A percentile compares a stretch with the other conserved stretches of the same genome.
Conservation (phyloP, 1,284 basidiomycete genomes). For the Mycena citricolor region DNA sequence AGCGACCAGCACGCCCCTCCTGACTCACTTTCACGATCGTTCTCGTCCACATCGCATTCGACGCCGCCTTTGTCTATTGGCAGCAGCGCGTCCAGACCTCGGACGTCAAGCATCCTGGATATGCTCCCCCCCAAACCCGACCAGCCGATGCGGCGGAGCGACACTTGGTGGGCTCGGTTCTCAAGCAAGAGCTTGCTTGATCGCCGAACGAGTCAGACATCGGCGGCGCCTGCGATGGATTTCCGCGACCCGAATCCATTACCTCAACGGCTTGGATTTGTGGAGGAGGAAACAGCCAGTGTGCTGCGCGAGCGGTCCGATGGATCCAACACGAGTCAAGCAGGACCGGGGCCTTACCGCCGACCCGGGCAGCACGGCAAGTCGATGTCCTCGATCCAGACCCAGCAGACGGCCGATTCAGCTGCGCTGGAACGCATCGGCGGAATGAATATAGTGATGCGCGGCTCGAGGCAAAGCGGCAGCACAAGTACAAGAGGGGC, state of each 20-base stretch:
- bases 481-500: slow-evolving; percentile 25
- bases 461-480: slow-evolving; percentile 40
- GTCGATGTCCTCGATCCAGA: slow-evolving; percentile 54
- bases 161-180: slow-evolving; percentile 52
- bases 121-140: slow-evolving; percentile 25
- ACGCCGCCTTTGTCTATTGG: slow-evolving; percentile 23
- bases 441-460: slow-evolving; percentile 62
- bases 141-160: slow-evolving; percentile 40
- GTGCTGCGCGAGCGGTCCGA: slow-evolving; percentile 27
- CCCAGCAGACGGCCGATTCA: slow-evolving; percentile 60
- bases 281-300: slow-evolving; percentile 40
- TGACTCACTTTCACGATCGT: slow-evolving; percentile 25
- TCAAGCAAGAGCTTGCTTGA: slow-evolving; percentile 47
- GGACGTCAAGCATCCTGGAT: slow-evolving; percentile 30
- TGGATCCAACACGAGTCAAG: slow-evolving; percentile 17
- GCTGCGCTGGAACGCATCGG: slow-evolving; percentile 64
- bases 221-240: slow-evolving; percentile 39
- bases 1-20: slow-evolving; percentile 24
- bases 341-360: slow-evolving; percentile 2
- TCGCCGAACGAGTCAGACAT: slow-evolving; percentile 53
- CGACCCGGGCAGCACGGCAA: slow-evolving; percentile 36
- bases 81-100: slow-evolving; percentile 15
- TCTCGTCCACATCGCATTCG: slow-evolving; percentile 30
- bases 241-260: slow-evolving; percentile 74
- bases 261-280: slow-evolving; percentile 57